These are phyloP conservation scores for Leccinum fibrillosum DNA, from an alignment of 768 basidiomycete species.

Conservation along the genomic window DNA sequence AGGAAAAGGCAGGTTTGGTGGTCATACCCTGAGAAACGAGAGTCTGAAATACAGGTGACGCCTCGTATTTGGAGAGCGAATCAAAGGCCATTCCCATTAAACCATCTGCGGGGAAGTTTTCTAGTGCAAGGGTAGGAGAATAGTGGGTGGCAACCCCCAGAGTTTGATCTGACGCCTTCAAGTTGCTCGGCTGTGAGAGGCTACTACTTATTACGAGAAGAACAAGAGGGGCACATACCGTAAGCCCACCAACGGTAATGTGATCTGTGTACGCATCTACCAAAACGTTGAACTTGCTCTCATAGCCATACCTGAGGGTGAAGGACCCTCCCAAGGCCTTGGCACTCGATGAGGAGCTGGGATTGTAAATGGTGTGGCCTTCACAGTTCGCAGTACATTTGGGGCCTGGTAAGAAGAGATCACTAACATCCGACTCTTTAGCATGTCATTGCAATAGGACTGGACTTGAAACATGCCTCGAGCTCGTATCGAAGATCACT, in stretches of 20 bases:
- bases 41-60: constrained; percentile 38
- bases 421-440: constrained; percentile 7
- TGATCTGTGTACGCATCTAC: constrained; percentile 12
- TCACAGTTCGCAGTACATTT: constrained; percentile 26
- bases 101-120: constrained; percentile 19
- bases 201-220: neutral
- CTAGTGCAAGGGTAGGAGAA: neutral
- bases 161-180: constrained; percentile 10
- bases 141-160: constrained; percentile 12
- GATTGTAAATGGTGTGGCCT: constrained; percentile 31
- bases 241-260: constrained; percentile 7
- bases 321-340: constrained; percentile 1
- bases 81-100: constrained; percentile 42
- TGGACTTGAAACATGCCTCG: constrained; percentile 4
- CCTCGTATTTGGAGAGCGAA: constrained; percentile 33
- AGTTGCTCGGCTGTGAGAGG: neutral
- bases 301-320: neutral
- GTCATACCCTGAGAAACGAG: constrained; percentile 35
- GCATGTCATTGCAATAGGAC: neutral
- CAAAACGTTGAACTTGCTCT: neutral
- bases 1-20: constrained; percentile 35
- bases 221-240: neutral
- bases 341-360: constrained; percentile 13
- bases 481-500: neutral
- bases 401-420: constrained; percentile 27